phyloP scores from a whole-genome alignment of 2,329 filamentous ascomycete species.

The Magnaporthiopsis rhizophila region DNA sequence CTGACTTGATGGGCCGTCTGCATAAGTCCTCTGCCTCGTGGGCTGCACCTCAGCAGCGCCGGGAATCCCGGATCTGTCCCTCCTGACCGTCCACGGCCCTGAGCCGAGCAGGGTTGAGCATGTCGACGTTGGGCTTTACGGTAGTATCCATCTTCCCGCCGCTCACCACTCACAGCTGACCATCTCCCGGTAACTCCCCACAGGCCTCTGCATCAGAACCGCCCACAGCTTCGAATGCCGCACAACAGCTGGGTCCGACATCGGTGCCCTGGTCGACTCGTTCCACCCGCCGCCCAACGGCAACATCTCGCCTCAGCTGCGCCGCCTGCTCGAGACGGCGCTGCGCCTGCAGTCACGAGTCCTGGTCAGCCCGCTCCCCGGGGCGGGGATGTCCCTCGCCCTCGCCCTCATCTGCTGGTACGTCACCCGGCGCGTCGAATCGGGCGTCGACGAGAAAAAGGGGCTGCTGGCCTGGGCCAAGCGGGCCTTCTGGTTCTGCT shows the following conservation, averaged over 20 bases:
- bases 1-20: background rate
- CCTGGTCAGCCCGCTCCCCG: background rate
- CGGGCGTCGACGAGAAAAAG: too few species aligned
- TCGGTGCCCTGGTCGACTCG: background rate
- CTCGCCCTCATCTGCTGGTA: background rate
- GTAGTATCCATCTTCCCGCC: background rate
- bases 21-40: background rate
- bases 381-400: background rate
- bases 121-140: background rate
- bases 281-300: background rate
- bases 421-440: background rate
- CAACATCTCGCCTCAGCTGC: background rate
- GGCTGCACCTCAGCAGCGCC: background rate
- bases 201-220: background rate
- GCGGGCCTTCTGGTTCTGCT: background rate
- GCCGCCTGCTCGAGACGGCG: background rate
- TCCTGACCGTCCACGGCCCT: background rate
- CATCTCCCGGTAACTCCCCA: background rate
- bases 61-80: background rate
- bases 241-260: background rate
- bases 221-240: background rate
- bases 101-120: background rate
- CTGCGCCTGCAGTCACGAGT: background rate
- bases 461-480: too few species aligned
- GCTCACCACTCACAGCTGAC: background rate